A percentile compares a stretch with the other conserved stretches of the same genome.
Conservation (phyloP, 2,329 filamentous ascomycete genomes). For the Shiraia bambusicola region DNA sequence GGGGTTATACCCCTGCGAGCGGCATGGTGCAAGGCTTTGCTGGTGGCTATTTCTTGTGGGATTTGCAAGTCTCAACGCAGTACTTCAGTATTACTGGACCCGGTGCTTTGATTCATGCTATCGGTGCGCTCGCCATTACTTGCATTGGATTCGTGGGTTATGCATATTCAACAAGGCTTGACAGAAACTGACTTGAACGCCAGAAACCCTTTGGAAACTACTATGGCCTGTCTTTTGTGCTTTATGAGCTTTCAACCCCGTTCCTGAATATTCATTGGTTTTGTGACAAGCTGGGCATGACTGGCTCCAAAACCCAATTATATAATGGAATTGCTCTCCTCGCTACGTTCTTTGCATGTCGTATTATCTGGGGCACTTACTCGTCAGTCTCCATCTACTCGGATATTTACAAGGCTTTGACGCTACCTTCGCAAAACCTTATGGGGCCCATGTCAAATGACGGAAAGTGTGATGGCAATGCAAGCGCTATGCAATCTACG, state of each 20-base stretch:
- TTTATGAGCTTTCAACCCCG: slow-evolving; percentile 82
- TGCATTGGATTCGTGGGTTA: slow-evolving; percentile 73
- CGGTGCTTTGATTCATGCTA: slow-evolving; percentile 74
- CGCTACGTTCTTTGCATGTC: slow-evolving; percentile 71
- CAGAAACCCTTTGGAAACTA: slow-evolving; percentile 83
- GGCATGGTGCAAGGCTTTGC: slow-evolving; percentile 77
- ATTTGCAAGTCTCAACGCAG: slow-evolving; percentile 67
- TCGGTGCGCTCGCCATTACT: slow-evolving; percentile 72
- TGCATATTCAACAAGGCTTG: not conserved
- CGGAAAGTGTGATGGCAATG: slow-evolving; percentile 52
- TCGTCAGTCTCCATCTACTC: slow-evolving; percentile 64
- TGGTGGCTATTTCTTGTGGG: slow-evolving; percentile 81
- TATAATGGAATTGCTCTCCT: slow-evolving; percentile 76
- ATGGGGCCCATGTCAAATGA: slow-evolving; percentile 25
- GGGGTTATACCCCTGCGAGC: slow-evolving; percentile 73
- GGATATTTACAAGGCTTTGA: slow-evolving; percentile 61
- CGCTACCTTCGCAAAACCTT: slow-evolving; percentile 16
- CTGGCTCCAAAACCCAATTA: slow-evolving; percentile 70
- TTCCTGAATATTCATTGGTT: slow-evolving; percentile 91
- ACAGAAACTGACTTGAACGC: slow-evolving; percentile 12
- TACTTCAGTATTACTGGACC: slow-evolving; percentile 70
- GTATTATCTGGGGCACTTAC: slow-evolving; percentile 75
- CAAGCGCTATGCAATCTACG: slow-evolving; percentile 26
- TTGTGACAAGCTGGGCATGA: slow-evolving; percentile 80
- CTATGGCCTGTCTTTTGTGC: slow-evolving; percentile 76